Evolutionary conservation across 1,284 basidiomycete genomes (phyloP).

Genomic region (Ceratobasidium sp.): DNA sequence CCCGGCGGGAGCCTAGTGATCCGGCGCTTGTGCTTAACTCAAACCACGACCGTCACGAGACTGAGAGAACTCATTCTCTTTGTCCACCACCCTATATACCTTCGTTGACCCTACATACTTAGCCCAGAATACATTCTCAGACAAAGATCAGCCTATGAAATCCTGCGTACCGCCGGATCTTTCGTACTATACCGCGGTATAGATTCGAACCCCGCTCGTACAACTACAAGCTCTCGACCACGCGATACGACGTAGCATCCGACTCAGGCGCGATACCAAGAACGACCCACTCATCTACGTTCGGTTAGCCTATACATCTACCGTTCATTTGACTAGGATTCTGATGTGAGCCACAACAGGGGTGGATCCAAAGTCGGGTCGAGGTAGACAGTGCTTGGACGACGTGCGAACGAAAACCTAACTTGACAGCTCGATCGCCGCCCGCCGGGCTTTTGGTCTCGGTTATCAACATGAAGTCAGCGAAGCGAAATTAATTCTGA

Average conservation of each 20-base stretch:
- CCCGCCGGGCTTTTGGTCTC: no score
- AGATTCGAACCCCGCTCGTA: neutral
- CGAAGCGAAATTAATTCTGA: no score
- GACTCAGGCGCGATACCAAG: constrained; percentile 27
- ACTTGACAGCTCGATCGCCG: no score
- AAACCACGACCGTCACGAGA: neutral
- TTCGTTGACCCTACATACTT: neutral
- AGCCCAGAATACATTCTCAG: neutral
- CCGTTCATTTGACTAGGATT: neutral
- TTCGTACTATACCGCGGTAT: neutral
- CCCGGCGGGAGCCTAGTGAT: no score
- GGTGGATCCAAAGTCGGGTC: constrained; percentile 30
- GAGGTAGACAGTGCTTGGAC: neutral
- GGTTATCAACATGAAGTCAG: no score
- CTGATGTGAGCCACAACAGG: neutral
- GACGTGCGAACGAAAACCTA: no score
- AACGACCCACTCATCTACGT: neutral
- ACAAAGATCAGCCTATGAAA: neutral
- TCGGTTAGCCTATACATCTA: no score
- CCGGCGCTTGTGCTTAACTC: neutral
- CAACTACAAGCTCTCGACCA: neutral
- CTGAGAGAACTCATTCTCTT: constrained; percentile 1
- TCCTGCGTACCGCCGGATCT: neutral
- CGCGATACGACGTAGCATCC: constrained; percentile 2
- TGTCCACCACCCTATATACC: neutral